These are phyloP conservation scores for Actinomucor elegans DNA, from an alignment of 371 early-diverging fungal species.

Conservation along the genomic window DNA sequence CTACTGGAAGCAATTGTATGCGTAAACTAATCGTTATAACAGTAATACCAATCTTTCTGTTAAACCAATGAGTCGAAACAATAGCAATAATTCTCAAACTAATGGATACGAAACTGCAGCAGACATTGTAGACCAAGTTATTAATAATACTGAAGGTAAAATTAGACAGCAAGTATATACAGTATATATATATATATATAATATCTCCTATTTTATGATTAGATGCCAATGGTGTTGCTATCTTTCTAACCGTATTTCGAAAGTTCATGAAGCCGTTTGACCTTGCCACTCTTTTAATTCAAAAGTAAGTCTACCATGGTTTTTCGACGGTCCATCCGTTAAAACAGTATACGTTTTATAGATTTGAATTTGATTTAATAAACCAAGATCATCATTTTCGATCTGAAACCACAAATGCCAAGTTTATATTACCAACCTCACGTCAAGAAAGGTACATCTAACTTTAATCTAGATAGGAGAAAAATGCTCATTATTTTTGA, in stretches of 20 bases:
- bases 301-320: slow-evolving; percentile 24
- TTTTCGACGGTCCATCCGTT: background rate
- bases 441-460: slow-evolving; percentile 38
- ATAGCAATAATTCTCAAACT: too few species aligned
- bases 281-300: slow-evolving; percentile 41
- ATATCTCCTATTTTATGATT: too few species aligned
- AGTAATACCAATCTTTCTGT: too few species aligned
- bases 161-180: too few species aligned
- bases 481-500: too few species aligned
- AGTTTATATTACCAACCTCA: slow-evolving; percentile 21
- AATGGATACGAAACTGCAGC: too few species aligned
- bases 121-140: slow-evolving; percentile 6
- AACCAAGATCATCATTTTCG: background rate
- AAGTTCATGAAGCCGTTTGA: slow-evolving; percentile 56
- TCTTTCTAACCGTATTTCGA: slow-evolving; percentile 55
- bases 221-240: slow-evolving; percentile 29
- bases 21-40: too few species aligned
- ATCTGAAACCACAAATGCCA: background rate
- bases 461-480: too few species aligned
- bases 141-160: slow-evolving; percentile 1
- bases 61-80: too few species aligned
- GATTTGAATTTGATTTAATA: slow-evolving; percentile 2
- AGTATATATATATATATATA: too few species aligned
- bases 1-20: too few species aligned
- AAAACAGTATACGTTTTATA: too few species aligned